Evolutionary conservation across 2,329 filamentous ascomycete species (phyloP).

Genomic region (Fusarium pseudoanthophilum): DNA sequence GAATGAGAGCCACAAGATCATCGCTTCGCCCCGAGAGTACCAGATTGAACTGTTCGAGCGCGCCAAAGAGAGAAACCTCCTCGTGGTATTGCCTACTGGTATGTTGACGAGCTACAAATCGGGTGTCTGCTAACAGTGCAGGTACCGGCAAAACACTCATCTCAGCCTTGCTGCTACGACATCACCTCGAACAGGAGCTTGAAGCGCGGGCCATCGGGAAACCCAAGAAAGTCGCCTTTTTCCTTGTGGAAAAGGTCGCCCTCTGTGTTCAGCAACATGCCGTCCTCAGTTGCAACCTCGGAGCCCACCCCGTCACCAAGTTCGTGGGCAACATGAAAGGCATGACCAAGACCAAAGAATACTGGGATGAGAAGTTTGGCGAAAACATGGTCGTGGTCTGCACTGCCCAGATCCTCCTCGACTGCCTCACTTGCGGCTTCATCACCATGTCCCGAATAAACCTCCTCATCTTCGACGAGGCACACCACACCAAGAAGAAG

Average conservation of each 20-base stretch:
- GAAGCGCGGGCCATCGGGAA: conserved; percentile 71
- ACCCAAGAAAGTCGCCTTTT: conserved; percentile 79
- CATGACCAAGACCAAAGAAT: conserved; percentile 53
- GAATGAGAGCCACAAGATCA: conserved; percentile 64
- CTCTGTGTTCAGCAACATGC: conserved; percentile 90
- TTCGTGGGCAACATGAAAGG: conserved; percentile 77
- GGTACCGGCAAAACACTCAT: conserved; percentile 97
- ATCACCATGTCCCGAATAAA: conserved; percentile 86
- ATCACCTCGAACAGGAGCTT: conserved; percentile 81
- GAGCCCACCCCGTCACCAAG: conserved; percentile 74
- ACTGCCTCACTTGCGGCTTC: conserved; percentile 82
- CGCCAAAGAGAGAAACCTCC: conserved; percentile 85
- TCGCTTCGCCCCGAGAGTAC: conserved; percentile 85
- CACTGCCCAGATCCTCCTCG: conserved; percentile 86
- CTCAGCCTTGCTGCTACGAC: conserved; percentile 82
- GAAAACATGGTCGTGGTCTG: conserved; percentile 89
- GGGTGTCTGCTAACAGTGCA: conserved; percentile 43
- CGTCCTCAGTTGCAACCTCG: conserved; percentile 81
- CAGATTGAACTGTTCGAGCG: conserved; percentile 91
- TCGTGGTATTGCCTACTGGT: conserved; percentile 95
- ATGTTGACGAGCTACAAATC: conserved; percentile 1
- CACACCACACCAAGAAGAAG: conserved; percentile 94
- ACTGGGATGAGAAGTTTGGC: conserved; percentile 63
- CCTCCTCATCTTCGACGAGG: conserved; percentile 93
- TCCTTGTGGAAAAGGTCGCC: conserved; percentile 89